A percentile compares a stretch with the other conserved stretches of the same genome.
These are phyloP conservation scores for Magnaporthiopsis poae DNA, from an alignment of 2,329 filamentous ascomycete genomes.

Conservation along the genomic window DNA sequence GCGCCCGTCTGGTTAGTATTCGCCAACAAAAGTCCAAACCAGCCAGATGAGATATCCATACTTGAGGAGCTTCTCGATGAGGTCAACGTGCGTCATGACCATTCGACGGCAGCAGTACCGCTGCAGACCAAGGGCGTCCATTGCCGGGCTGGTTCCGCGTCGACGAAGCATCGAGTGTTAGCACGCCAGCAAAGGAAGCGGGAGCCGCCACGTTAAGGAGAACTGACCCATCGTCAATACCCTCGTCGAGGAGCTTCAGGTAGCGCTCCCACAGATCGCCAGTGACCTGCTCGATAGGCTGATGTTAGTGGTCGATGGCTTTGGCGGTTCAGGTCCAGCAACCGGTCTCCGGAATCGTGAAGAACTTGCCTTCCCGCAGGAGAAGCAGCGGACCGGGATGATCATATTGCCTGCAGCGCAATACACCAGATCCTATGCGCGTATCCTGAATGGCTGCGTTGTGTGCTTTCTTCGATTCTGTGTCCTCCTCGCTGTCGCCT, in stretches of 20 bases:
- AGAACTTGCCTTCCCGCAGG: constrained; percentile 80
- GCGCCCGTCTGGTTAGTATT: neutral
- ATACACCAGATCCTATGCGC: neutral
- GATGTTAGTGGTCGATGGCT: constrained; percentile 17
- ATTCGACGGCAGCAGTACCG: constrained; percentile 98
- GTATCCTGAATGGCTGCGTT: neutral
- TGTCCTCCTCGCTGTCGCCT: neutral
- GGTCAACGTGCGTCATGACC: constrained; percentile 98
- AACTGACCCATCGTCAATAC: constrained; percentile 62
- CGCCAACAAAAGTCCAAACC: neutral
- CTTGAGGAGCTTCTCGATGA: constrained; percentile 97
- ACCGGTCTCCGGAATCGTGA: neutral
- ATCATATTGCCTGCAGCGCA: constrained; percentile 59
- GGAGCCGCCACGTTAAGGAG: neutral
- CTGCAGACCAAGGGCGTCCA: constrained; percentile 87
- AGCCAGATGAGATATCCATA: constrained; percentile 33
- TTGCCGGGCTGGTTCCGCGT: constrained; percentile 63
- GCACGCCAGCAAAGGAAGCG: constrained; percentile 4
- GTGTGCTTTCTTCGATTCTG: neutral
- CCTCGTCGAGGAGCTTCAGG: constrained; percentile 74
- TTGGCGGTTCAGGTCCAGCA: neutral
- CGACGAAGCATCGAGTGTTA: constrained; percentile 16
- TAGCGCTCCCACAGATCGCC: constrained; percentile 97
- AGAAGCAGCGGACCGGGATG: constrained; percentile 96
- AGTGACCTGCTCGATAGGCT: constrained; percentile 58